Conservation (phyloP, 108 stramenopile species). For the Nannochloropsis salina region DNA sequence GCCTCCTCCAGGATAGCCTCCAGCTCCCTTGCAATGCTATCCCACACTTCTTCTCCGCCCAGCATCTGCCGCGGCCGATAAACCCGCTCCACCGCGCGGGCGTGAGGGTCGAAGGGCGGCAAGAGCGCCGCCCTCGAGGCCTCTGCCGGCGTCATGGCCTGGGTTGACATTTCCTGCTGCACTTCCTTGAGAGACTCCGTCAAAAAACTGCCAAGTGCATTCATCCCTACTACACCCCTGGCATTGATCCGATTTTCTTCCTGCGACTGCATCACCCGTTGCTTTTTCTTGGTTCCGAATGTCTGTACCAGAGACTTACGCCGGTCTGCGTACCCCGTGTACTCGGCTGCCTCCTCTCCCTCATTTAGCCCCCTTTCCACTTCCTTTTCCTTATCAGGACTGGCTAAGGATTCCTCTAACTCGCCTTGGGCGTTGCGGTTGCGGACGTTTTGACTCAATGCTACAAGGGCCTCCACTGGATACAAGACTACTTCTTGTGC, state of each 20-base stretch:
- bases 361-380: background rate
- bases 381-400: background rate
- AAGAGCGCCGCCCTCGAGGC: constrained; percentile 4
- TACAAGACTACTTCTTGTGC: background rate
- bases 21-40: background rate
- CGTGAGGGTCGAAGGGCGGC: background rate
- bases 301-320: background rate
- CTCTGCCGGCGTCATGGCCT: background rate
- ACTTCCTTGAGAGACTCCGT: background rate
- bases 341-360: background rate
- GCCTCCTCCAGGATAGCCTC: background rate
- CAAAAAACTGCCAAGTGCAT: background rate
- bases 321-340: background rate
- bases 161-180: background rate
- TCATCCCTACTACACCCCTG: background rate
- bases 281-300: constrained; percentile 20
- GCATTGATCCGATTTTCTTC: constrained; percentile 20
- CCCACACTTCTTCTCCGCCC: background rate
- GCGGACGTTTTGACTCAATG: background rate
- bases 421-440: background rate
- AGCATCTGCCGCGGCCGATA: background rate
- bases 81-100: background rate
- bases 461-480: background rate
- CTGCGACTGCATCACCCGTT: constrained; percentile 17
- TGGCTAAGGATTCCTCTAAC: background rate